Evolutionary conservation across 179 eudicot genomes (phyloP), one percentile per base, ranked within the genome.

Genomic region (Beta macrorhiza): DNA sequence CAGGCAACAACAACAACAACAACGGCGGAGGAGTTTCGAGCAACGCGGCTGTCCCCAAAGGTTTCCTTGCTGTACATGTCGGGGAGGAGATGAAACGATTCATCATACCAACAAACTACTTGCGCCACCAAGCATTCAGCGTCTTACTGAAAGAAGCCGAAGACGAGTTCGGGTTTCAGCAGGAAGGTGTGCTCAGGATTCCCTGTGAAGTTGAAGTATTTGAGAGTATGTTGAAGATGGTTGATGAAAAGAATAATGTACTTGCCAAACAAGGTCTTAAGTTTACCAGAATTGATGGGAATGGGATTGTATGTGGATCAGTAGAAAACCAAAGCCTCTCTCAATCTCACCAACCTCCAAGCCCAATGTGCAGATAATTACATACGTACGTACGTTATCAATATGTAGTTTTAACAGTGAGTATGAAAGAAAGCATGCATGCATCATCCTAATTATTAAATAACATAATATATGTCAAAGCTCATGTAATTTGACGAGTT

Each of bases 111-210:
- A 91, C 88, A 9, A 87, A 84, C 72, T 90, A 85, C 78, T 49
- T 90, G 85, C 75, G 84, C 12, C 91, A 90, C 74, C 83, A 81
- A 62, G 91, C 89, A 22, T 88, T 90, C 49, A 79, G 86, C 73
- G 15, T 79, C 12, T 65, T 90, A 5, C 81, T 90, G 25, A 84
- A 87, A 83, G 90, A 90, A 58, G 92, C 92, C 42, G 92, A 90
- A 79, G 89, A 90, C n/a, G 92, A 90, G 82, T 90, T 90, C 45
- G 92, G 92, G 62, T 89, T 87, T 71, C 87, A 89, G 84, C 89
- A 88, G 67, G 89, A 88, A 79, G 90, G 90, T 0, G 84, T 88
- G 6, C 84, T 90, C 32, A 90, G 78, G 83, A 83, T 90, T 55
- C 92, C 92, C 7, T 88, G 92, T 73, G 86, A 88, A 71, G 89